Base-by-base conservation (phyloP, 306 rosid genomes). In the Crotalaria pallida region DNA sequence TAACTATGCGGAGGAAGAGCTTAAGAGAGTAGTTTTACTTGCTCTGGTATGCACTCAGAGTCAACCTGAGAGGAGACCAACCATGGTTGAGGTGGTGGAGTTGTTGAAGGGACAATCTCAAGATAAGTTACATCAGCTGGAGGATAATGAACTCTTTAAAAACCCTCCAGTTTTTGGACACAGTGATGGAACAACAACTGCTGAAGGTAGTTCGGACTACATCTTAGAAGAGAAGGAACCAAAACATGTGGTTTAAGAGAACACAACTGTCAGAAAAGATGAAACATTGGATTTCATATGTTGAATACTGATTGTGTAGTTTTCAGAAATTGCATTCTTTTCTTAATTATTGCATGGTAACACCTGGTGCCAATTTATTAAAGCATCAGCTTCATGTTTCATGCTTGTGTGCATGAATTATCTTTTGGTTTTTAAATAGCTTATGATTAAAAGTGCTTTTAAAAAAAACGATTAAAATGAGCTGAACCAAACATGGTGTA, bases 51-150 rank as follows among this genome's bases (percentile, higher is more conserved):
- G 99, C 67, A 81, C 95, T 66, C 87, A 89, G 34, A 78, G 45
- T 67, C 85, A 58, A 7, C 82, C 99, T 0, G 99, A 94, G 78
- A 91, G 73, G 69, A 86, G 99, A 77, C 99, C 91, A 0, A 87
- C 84, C 10, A 89, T 91, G 85, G 77, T 88, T 44, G 91, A 94
- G 68, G 97, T 87, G 75, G 80, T 91, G 33, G 96, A 91, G 41
- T 77, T 94, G 4, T 83, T 94, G 34, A 91, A 87, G 74, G 97
- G 96, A 77, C 91, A 80, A 58, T 84, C 91, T 1, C 83, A 87
- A 65, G 99, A 87, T 70, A 87, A 86, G 75, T 10, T 88, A 5
- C 65, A 82, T 36, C 79, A 81, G 67, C 52, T 94, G 55, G 97
- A 91, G 76, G 77, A 79, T 18, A 76, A 83, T 79, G 96, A 91